Evolutionary conservation across 1,139 yeast genomes (phyloP).

Genomic region (Suhomyces bolitotheri): DNA sequence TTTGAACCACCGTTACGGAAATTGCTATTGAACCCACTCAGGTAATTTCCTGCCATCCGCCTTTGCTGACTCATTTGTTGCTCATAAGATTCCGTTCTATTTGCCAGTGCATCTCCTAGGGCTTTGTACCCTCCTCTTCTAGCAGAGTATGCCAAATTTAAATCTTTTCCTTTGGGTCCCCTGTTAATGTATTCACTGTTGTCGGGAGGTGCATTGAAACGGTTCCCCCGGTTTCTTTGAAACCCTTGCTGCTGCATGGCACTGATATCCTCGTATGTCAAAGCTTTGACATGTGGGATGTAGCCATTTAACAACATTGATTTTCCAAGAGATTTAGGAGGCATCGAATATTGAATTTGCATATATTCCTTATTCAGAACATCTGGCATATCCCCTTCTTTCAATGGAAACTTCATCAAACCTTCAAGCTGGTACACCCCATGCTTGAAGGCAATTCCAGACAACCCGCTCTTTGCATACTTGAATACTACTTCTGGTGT

Average conservation of each 20-base stretch:
- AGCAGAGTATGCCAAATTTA: conserved; percentile 34
- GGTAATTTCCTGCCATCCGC: conserved; percentile 10
- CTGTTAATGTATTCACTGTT: conserved; percentile 41
- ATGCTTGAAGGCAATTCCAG: conserved; percentile 60
- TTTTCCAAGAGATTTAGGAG: conserved; percentile 56
- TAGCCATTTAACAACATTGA: conserved; percentile 85
- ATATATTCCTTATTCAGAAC: conserved; percentile 58
- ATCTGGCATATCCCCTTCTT: conserved; percentile 56
- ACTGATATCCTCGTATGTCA: conserved; percentile 70
- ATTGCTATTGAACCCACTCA: conserved; percentile 12
- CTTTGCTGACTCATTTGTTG: conserved; percentile 12
- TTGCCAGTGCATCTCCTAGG: conserved; percentile 19
- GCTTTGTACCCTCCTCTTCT: conserved; percentile 47
- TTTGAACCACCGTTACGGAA: conserved; percentile 3
- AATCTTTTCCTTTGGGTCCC: conserved; percentile 44
- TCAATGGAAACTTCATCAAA: conserved; percentile 59
- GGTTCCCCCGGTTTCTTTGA: conserved; percentile 26
- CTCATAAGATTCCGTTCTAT: conserved; percentile 15
- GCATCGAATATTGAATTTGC: conserved; percentile 60
- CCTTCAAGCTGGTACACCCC: conserved; percentile 49
- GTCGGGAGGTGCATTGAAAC: conserved; percentile 37
- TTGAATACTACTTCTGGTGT: conserved; percentile 40
- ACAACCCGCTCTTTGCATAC: conserved; percentile 55
- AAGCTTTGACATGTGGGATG: conserved; percentile 58
- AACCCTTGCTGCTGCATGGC: conserved; percentile 52